Base-by-base conservation (phyloP, 768 basidiomycete species). In the Trametes elegans region DNA sequence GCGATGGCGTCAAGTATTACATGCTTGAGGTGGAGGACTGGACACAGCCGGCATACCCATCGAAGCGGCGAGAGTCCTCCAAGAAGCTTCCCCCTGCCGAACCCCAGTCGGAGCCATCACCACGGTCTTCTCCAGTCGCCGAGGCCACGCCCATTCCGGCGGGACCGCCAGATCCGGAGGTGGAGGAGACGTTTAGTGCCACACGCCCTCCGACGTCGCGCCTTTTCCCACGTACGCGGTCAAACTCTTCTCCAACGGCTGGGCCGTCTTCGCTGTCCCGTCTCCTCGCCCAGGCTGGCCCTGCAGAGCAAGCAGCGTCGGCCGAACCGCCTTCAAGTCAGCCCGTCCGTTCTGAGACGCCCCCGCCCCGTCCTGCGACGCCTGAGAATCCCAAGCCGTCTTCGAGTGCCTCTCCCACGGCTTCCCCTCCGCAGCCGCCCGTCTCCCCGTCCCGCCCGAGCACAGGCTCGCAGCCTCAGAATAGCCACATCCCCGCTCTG, bases 1-100 rank as follows among this genome's bases (percentile, higher is more conserved):
- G 87, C 1, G 86, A 92, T 59, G 93, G 93, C 26, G 85, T 92
- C 55, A 95, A 95, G 72, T 95, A 90, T 62, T 94, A 91, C 69
- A 88, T 93, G 84, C 81, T 95, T 18, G 89, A 94, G 71, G 93
- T 94, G 19, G 93, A 96, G 67, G 90, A 92, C 62, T 96, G 93
- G 92, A 91, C 88, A 2, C 88, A 91, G 62, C 83, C 87, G 1
- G 79, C 76, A 43, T 79, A 72, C 42, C 61, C 80, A 32, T 81
- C 81, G 53, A 88, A 86, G 68, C 81, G 85, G 41, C 77, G 81
- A 44, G 69, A 72, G 28, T 76, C 76, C 7, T 76, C 78, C 8
- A 79, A 77, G 65, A 87, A 84, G 63, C 64, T 73, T 16, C 72
- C 77, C 16, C 63, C 72, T 14, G 49, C 43, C 21, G 49, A 59